Conservation (phyloP, 2,329 filamentous ascomycete species). For the Aschersonia sp. region DNA sequence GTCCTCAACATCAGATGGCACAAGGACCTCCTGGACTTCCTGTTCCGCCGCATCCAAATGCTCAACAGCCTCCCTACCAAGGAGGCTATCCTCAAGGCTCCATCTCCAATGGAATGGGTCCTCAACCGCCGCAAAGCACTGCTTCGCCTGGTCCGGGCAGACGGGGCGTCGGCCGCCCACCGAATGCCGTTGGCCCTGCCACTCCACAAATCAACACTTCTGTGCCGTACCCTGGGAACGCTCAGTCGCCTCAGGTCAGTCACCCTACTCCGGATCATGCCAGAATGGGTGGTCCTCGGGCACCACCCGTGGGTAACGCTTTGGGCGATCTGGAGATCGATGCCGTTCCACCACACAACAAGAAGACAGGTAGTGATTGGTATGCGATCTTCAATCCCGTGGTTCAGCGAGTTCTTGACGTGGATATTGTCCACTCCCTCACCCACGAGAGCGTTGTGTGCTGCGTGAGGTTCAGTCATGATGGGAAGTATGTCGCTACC, state of each 20-base stretch:
- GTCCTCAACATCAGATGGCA: conserved; percentile 41
- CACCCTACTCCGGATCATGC: conserved; percentile 64
- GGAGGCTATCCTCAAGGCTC: conserved; percentile 49
- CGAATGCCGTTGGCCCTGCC: conserved; percentile 51
- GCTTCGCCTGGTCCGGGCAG: conserved; percentile 78
- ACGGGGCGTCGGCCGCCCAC: conserved; percentile 53
- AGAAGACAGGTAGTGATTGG: conserved; percentile 86
- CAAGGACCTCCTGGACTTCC: conserved; percentile 59
- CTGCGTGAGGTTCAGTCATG: conserved; percentile 91
- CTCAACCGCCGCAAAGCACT: conserved; percentile 70
- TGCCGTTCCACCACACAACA: conserved; percentile 68
- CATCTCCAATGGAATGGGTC: conserved; percentile 56
- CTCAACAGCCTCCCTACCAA: conserved; percentile 59
- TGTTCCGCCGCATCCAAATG: conserved; percentile 43
- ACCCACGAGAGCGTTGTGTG: conserved; percentile 94
- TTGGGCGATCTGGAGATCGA: conserved; percentile 81
- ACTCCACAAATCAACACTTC: conserved; percentile 87
- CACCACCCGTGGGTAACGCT: conserved; percentile 40
- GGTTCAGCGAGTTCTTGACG: conserved; percentile 78
- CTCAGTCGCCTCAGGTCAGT: conserved; percentile 73
- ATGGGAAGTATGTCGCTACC: conserved; percentile 91
- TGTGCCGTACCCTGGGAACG: conserved; percentile 70
- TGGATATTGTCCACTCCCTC: conserved; percentile 86
- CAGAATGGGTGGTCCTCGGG: conserved; percentile 35
- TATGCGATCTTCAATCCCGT: conserved; percentile 93